These are phyloP conservation scores for Eimeria acervulina DNA, from an alignment of 169 alveolate species.

Conservation along the genomic window DNA sequence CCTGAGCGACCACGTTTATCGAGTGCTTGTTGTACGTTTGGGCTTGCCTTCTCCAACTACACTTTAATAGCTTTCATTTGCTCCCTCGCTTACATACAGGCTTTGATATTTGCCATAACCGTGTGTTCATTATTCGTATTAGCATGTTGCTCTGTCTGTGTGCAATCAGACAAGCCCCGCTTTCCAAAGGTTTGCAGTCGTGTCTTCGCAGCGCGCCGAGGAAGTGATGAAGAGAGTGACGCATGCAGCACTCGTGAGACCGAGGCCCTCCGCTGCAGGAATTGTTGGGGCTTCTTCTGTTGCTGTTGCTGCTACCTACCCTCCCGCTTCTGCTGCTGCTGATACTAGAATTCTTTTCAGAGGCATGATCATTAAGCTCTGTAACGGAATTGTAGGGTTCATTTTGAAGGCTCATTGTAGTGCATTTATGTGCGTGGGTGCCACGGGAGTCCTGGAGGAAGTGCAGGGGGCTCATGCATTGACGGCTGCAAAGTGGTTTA, in stretches of 20 bases:
- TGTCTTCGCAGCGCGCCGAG: constrained; percentile 59
- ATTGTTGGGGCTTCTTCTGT: not conserved
- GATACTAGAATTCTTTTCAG: not conserved
- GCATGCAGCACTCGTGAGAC: constrained; percentile 55
- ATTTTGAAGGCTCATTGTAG: not conserved
- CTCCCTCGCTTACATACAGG: not conserved
- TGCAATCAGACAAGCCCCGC: constrained; percentile 64
- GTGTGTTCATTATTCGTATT: not conserved
- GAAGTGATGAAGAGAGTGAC: constrained; percentile 37
- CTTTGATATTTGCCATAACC: not conserved
- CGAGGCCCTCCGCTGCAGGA: not conserved
- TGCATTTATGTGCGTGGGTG: not conserved
- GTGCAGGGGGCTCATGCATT: not conserved
- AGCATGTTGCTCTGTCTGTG: not conserved
- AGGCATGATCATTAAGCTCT: too few relatives aligned
- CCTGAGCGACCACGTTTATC: constrained; percentile 69
- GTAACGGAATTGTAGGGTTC: not conserved
- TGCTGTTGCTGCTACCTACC: not conserved
- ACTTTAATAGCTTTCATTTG: not conserved
- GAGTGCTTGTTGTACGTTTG: constrained; percentile 52
- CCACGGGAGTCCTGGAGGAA: not conserved
- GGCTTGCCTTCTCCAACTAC: not conserved
- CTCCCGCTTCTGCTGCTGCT: not conserved
- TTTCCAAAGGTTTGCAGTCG: constrained; percentile 73
- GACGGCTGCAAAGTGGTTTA: not conserved